These are phyloP conservation scores for Casaregolazyma lundiana DNA, from an alignment of 1,139 yeast genomes.

Conservation along the genomic window DNA sequence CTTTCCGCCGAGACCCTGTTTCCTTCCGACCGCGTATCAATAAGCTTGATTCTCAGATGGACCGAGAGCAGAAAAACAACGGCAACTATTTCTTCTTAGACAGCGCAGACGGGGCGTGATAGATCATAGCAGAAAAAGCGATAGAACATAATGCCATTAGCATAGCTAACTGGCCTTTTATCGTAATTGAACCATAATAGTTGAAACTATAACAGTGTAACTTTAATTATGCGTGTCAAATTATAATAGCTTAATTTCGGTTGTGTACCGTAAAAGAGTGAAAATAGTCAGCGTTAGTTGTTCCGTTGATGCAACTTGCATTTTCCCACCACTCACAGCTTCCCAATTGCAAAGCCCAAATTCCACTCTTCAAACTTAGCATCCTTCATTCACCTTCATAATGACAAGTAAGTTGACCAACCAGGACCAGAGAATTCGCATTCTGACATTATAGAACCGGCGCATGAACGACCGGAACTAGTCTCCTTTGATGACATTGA, in stretches of 20 bases:
- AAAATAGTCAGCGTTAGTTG: no score
- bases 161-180: no score
- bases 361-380: slow-evolving; percentile 2
- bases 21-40: slow-evolving; percentile 98
- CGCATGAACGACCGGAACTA: slow-evolving; percentile 64
- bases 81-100: slow-evolving; percentile 98
- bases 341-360: slow-evolving; percentile 8
- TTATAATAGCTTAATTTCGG: no score
- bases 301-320: no score
- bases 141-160: no score
- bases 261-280: no score
- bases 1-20: slow-evolving; percentile 98
- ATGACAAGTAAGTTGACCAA: slow-evolving; percentile 12
- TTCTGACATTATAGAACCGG: slow-evolving; percentile 21
- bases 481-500: slow-evolving; percentile 83
- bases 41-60: slow-evolving; percentile 97
- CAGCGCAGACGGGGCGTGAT: slow-evolving; percentile 36
- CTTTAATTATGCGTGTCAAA: no score
- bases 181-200: no score
- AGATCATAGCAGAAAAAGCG: no score
- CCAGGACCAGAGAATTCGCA: background rate
- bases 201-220: no score
- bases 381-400: slow-evolving; percentile 1
- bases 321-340: slow-evolving; percentile 13
- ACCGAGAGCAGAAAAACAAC: slow-evolving; percentile 84